Conservation (phyloP, 805 yeast genomes). For the Ogataea nonfermentans region DNA sequence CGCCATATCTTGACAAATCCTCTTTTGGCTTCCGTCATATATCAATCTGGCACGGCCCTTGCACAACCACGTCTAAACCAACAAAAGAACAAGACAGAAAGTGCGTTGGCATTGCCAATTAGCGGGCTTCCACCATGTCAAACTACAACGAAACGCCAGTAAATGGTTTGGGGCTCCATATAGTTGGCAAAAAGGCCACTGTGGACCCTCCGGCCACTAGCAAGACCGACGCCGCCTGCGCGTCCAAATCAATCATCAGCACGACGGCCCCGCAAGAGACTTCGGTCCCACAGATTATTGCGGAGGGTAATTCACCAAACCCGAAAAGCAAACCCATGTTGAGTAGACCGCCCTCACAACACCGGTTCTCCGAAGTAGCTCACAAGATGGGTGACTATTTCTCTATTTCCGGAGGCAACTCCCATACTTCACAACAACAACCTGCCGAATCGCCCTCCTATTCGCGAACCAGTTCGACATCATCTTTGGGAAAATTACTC, state of each 20-base stretch:
- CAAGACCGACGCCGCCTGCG: neutral
- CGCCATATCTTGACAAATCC: too few relatives aligned
- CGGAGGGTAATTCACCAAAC: neutral
- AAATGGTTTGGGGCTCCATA: neutral
- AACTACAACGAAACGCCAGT: slow-evolving; percentile 1
- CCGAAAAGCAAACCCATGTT: slow-evolving; percentile 1
- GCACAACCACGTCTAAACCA: too few relatives aligned
- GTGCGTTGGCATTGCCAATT: neutral
- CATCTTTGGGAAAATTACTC: slow-evolving; percentile 26
- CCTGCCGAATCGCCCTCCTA: slow-evolving; percentile 13
- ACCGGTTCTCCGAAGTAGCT: slow-evolving; percentile 28
- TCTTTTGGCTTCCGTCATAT: too few relatives aligned
- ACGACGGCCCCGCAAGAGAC: neutral
- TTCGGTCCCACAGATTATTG: neutral
- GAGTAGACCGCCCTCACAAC: slow-evolving; percentile 21
- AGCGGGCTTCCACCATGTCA: slow-evolving; percentile 6
- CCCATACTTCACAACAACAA: slow-evolving; percentile 14
- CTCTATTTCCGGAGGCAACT: slow-evolving; percentile 18
- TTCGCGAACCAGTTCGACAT: slow-evolving; percentile 26
- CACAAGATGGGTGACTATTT: slow-evolving; percentile 30
- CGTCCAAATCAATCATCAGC: neutral
- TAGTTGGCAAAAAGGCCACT: neutral
- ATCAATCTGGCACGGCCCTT: too few relatives aligned
- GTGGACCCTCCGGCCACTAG: slow-evolving; percentile 3
- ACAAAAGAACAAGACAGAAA: neutral